Base-by-base conservation (phyloP, 2,329 filamentous ascomycete genomes). In the Aulographum hederae region DNA sequence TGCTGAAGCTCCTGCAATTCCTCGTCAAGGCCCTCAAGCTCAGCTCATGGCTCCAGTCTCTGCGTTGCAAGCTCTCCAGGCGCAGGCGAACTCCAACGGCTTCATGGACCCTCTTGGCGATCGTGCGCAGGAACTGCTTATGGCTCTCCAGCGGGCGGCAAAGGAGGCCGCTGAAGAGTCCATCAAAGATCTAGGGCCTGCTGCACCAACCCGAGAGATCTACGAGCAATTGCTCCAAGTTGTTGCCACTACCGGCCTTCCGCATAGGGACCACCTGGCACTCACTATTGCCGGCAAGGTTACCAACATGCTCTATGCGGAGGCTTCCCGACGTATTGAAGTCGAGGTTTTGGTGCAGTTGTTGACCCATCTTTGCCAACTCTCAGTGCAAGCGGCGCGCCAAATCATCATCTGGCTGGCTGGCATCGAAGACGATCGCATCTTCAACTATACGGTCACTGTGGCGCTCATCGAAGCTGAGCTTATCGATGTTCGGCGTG, bases 271-370 rank as follows among this genome's bases (percentile, higher is more conserved):
- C 41, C 53, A 60, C 13, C 49, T 73, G 36, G 65, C 69, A 21
- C 55, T 64, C 38, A 52, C 60, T 16, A 63, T 65, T 26, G 69
- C 69, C 5, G 57, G 67, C 26, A 63, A 17, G 6, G 27, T 14
- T 8, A 8, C 6, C 14, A 18, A 34, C 18, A 25, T 25, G 8
- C 8, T 25, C n/a, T 25, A 8, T 25, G 21, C 8, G 17, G 65
- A 71, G 30, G 57, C 57, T 4, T 54, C 66, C 36, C 60, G 55
- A 26, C 57, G 61, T 6, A 45, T 77, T 26, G 72, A 76, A 42
- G 59, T 74, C 25, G 72, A 78, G 43, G 62, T 74, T 19, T 58
- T 76, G 32, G 67, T 70, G 12, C 63, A 70, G 39, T 48, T 78
- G 16, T 55, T 78, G 19, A 59, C 63, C 26, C 66, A 67, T 39